phyloP scores from a whole-genome alignment of 2,329 filamentous ascomycete species.

The Chrysoporthe cubensis region DNA sequence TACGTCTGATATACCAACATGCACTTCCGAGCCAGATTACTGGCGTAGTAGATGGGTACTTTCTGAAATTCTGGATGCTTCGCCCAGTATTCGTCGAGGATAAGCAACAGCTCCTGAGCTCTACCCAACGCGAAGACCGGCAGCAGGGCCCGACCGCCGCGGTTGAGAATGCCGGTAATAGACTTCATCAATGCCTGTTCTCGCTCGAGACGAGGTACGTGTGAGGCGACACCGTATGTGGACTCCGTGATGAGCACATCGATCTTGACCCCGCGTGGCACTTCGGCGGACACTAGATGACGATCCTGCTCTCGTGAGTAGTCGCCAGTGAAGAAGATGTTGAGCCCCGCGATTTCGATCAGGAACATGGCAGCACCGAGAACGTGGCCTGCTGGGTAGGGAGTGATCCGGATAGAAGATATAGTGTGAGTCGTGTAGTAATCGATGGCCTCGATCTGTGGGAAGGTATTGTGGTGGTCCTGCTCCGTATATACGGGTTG shows the following conservation, averaged over 20 bases:
- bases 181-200: slow-evolving; percentile 95
- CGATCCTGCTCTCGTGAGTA: slow-evolving; percentile 96
- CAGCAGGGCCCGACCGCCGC: slow-evolving; percentile 89
- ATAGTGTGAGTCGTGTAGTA: slow-evolving; percentile 98
- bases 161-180: slow-evolving; percentile 87
- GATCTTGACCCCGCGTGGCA: slow-evolving; percentile 86
- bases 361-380: slow-evolving; percentile 98
- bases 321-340: slow-evolving; percentile 96
- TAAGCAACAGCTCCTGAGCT: slow-evolving; percentile 91
- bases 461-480: slow-evolving; percentile 91
- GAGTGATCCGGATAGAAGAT: slow-evolving; percentile 93
- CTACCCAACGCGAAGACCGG: slow-evolving; percentile 93
- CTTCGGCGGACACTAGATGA: slow-evolving; percentile 90
- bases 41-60: slow-evolving; percentile 96
- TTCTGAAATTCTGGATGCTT: slow-evolving; percentile 87
- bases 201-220: slow-evolving; percentile 86
- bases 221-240: slow-evolving; percentile 93
- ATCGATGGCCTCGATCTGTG: slow-evolving; percentile 94
- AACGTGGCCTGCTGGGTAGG: slow-evolving; percentile 97
- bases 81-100: slow-evolving; percentile 95
- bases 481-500: slow-evolving; percentile 92
- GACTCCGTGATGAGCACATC: slow-evolving; percentile 98
- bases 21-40: slow-evolving; percentile 91
- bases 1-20: slow-evolving; percentile 99
- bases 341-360: slow-evolving; percentile 94